A percentile compares a stretch with the other conserved stretches of the same genome.
Conservation (phyloP, 1,139 yeast genomes). For the Yamadazyma dendronema region DNA sequence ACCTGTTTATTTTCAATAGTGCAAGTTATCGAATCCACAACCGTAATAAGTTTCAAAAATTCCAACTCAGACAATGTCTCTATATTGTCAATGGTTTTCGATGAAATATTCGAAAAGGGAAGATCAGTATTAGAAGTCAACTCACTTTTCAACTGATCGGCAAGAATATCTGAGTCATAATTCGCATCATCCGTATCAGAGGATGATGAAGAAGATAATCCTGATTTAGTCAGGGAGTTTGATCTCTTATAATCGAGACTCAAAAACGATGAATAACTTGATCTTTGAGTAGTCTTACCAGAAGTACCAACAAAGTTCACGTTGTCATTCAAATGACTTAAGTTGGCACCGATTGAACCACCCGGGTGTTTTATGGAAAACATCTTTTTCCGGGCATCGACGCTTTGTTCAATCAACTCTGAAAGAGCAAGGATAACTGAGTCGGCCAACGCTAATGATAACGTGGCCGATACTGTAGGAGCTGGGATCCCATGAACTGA, state of each 20-base stretch:
- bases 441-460: constrained; percentile 75
- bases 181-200: constrained; percentile 22
- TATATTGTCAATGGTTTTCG: not conserved
- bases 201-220: constrained; percentile 16
- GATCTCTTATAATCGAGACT: constrained; percentile 27
- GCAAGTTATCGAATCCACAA: constrained; percentile 27
- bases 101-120: no score
- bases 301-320: constrained; percentile 6
- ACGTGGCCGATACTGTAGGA: constrained; percentile 82
- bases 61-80: constrained; percentile 19
- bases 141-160: not conserved
- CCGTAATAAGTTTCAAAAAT: constrained; percentile 28
- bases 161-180: not conserved
- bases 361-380: constrained; percentile 85
- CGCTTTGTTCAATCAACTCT: constrained; percentile 62
- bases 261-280: constrained; percentile 28
- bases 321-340: constrained; percentile 37
- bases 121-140: no score
- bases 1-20: constrained; percentile 12
- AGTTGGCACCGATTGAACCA: constrained; percentile 75
- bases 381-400: constrained; percentile 46
- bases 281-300: constrained; percentile 7
- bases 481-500: constrained; percentile 80
- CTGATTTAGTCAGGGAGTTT: constrained; percentile 5
- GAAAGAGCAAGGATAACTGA: constrained; percentile 72